Evolutionary conservation across 2,329 filamentous ascomycete genomes (phyloP), one percentile per base, ranked within the genome.

Genomic region (Fusarium coicis): DNA sequence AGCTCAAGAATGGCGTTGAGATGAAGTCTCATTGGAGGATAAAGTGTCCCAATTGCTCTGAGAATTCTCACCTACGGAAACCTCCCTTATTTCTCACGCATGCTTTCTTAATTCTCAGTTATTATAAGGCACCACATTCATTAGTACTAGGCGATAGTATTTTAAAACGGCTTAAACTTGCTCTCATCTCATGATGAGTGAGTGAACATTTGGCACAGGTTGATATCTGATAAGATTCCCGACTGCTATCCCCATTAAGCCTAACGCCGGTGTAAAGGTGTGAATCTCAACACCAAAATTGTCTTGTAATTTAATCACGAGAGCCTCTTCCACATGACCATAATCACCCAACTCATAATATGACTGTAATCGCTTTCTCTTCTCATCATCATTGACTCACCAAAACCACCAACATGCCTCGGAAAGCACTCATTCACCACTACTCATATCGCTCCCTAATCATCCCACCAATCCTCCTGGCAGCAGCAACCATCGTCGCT

Each of bases 401-500:
- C 11, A 43, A 12, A 14, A 30, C 16, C 6, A 30, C 11, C 67
- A 59, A 21, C 43, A 75, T 76, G 72, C 44, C 70, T 7, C 75
- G 79, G 70, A 80, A 78, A 55, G 82, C 83, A 16, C 88, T 88
- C 21, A 85, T 90, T 61, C 86, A 87, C 39, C 83, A 84, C 74
- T 85, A 90, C 76, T 77, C 85, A 52, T 85, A 89, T 54, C 86
- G 85, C 44, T 87, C 87, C 78, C 79, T 89, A 40, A 79, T 86
- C n/a, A 83, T 89, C 47, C 77, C 85, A 5, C 84, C 87, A 15
- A 80, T 87, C 53, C 76, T 87, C 36, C 82, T 89, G 58, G 82
- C 86, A 73, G 47, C 84, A 64, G 76, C 81, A 44, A 87, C 86
- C 8, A 79, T 79, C 34, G 62, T 80, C 69, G 74, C 80, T 32